Conservation (phyloP, 139 green algal genomes). For the Chlorella sp. region DNA sequence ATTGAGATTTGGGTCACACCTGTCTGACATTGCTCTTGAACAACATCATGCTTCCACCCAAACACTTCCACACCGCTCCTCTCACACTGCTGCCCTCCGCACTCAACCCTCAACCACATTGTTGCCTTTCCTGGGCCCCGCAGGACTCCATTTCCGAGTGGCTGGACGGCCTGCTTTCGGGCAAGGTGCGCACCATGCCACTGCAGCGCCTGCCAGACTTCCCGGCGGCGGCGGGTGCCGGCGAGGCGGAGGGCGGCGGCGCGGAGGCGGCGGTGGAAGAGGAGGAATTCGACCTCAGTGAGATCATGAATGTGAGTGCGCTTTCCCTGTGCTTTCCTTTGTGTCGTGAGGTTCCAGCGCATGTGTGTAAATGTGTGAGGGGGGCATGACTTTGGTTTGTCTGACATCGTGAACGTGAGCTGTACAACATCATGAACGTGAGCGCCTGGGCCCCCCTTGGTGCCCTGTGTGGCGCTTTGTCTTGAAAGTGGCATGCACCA, state of each 20-base stretch:
- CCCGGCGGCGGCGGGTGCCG: background rate
- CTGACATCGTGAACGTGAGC: constrained; percentile 48
- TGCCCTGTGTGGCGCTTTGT: no score
- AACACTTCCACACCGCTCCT: no score
- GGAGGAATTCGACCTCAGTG: constrained; percentile 63
- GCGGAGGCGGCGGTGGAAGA: background rate
- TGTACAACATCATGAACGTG: no score
- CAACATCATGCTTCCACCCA: no score
- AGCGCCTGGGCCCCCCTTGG: no score
- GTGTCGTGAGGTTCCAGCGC: no score
- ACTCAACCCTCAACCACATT: no score
- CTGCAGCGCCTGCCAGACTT: constrained; percentile 21
- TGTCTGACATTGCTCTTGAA: no score
- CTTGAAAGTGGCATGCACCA: no score
- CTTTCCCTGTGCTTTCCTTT: no score
- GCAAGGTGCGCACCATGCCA: constrained; percentile 36
- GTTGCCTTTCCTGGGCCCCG: background rate
- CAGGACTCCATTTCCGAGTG: constrained; percentile 30
- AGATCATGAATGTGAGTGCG: constrained; percentile 55
- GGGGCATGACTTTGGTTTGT: background rate
- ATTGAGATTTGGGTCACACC: no score
- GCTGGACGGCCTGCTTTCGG: constrained; percentile 49
- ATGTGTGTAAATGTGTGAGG: background rate
- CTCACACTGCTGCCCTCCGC: no score
- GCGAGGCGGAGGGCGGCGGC: background rate